Evolutionary conservation across 768 basidiomycete species (phyloP).

Genomic region (Termitomyces eurrhizus): DNA sequence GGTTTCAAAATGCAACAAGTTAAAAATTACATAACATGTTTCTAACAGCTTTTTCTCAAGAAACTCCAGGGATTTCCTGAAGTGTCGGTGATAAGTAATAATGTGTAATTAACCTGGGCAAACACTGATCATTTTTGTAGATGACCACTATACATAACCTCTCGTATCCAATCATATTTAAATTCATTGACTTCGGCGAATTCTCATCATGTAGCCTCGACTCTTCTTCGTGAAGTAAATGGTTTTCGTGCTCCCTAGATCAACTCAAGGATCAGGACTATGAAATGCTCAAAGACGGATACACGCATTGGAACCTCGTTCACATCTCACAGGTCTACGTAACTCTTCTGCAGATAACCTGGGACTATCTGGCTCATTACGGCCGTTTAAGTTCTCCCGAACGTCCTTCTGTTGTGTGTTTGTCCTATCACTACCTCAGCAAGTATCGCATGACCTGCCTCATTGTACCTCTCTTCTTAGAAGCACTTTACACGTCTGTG

Average conservation of each 20-base stretch:
- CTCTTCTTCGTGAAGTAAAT: background rate
- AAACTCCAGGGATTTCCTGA: no score
- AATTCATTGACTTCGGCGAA: no score
- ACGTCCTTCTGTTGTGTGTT: background rate
- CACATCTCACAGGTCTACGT: no score
- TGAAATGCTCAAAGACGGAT: background rate
- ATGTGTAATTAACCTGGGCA: no score
- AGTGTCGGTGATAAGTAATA: no score
- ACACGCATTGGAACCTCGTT: background rate
- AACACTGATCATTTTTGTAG: no score
- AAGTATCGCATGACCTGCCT: slow-evolving; percentile 6
- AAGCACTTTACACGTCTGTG: background rate
- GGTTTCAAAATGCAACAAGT: no score
- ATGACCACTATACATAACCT: no score
- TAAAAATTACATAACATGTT: no score
- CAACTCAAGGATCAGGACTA: background rate
- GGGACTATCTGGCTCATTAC: background rate
- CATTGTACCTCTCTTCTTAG: background rate
- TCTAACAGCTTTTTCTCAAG: no score
- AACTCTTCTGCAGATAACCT: background rate
- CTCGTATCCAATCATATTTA: no score
- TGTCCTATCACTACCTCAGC: background rate
- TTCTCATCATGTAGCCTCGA: no score
- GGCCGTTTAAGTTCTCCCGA: background rate
- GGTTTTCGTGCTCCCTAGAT: background rate